Percentiles rank a stretch among this genome's conserved stretches.
Conservation (phyloP, 768 basidiomycete species). For the Lactarius tabidus region DNA sequence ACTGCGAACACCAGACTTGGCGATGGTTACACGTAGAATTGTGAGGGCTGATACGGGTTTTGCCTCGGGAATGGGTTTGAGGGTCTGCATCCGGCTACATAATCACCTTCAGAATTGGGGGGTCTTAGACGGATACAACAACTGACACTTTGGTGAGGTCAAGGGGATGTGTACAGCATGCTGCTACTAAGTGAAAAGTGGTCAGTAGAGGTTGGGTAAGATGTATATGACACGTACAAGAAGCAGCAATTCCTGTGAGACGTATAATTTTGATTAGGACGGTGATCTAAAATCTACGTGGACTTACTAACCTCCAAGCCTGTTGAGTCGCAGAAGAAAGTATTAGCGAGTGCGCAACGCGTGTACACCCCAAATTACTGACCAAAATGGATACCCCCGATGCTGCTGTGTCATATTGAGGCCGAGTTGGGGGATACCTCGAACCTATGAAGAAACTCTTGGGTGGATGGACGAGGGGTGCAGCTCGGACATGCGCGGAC, state of each 20-base stretch:
- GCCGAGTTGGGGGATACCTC: neutral
- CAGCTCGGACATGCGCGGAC: neutral
- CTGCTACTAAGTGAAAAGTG: conserved; percentile 55
- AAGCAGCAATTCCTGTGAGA: conserved; percentile 35
- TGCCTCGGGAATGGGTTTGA: conserved; percentile 41
- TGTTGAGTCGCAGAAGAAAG: conserved; percentile 10
- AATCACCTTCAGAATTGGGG: neutral
- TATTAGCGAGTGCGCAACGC: neutral
- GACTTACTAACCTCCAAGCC: conserved; percentile 34
- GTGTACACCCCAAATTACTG: conserved; percentile 11
- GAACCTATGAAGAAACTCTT: neutral
- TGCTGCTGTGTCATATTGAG: conserved; percentile 8
- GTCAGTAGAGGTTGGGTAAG: neutral
- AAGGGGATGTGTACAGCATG: conserved; percentile 75
- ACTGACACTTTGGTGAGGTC: conserved; percentile 80
- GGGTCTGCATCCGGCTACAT: conserved; percentile 79
- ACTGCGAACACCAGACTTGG: conserved; percentile 64
- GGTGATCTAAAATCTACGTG: neutral
- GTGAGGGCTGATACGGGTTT: conserved; percentile 60
- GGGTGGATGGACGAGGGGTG: neutral
- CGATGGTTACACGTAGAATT: conserved; percentile 60
- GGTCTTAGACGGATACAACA: conserved; percentile 28
- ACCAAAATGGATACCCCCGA: conserved; percentile 25
- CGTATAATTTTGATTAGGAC: neutral
- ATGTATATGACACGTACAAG: conserved; percentile 29